phyloP scores from a whole-genome alignment of 2,329 filamentous ascomycete genomes.

The Acarospora socialis region DNA sequence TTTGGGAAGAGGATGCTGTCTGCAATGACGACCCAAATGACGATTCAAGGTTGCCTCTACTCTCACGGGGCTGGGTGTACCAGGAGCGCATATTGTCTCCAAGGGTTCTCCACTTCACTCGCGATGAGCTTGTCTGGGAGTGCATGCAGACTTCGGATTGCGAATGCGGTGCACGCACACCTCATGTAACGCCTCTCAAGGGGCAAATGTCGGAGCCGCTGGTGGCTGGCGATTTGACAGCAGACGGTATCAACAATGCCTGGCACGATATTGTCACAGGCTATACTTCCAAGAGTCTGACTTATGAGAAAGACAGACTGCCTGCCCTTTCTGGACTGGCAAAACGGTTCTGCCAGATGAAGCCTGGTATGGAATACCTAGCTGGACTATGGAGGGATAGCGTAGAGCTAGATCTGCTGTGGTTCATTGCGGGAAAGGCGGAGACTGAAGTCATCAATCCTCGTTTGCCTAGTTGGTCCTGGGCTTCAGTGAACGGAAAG shows the following conservation, averaged over 20 bases:
- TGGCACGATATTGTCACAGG: not conserved
- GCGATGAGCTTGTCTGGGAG: constrained; percentile 19
- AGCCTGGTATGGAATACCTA: too few species aligned
- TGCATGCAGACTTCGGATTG: too few species aligned
- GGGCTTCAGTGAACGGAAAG: too few species aligned
- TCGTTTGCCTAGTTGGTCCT: too few species aligned
- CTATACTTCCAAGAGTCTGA: not conserved
- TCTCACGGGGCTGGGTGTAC: constrained; percentile 14
- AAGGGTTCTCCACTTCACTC: constrained; percentile 15
- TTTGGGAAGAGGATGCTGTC: not conserved
- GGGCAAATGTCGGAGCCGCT: too few species aligned
- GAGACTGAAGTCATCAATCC: too few species aligned
- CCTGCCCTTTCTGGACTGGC: constrained; percentile 5
- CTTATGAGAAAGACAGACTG: constrained; percentile 2
- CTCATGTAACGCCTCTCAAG: too few species aligned
- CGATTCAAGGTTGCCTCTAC: constrained; percentile 1
- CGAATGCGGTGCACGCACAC: too few species aligned
- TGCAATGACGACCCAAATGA: not conserved
- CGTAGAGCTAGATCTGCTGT: too few species aligned
- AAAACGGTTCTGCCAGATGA: constrained; percentile 4
- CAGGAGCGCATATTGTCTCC: constrained; percentile 15
- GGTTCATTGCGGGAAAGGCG: too few species aligned
- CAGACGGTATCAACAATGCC: not conserved
- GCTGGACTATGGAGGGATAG: too few species aligned
- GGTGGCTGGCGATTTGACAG: too few species aligned